A percentile compares a stretch with the other conserved stretches of the same genome.
These are phyloP conservation scores for Mortierella sp. DNA, from an alignment of 371 early-diverging fungal species.

Conservation along the genomic window DNA sequence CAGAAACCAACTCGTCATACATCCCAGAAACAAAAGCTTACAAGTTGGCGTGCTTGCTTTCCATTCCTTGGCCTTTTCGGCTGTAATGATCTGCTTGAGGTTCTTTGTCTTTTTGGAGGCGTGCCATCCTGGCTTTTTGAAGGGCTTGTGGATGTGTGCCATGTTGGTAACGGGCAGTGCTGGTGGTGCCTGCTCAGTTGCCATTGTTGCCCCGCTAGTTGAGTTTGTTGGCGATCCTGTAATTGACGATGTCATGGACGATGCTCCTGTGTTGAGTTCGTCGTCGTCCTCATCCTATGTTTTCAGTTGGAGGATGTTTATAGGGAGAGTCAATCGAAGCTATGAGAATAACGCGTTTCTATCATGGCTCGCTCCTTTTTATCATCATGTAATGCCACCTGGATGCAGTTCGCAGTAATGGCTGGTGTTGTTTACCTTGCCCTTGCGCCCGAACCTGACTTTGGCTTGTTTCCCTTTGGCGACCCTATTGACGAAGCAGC, in stretches of 20 bases:
- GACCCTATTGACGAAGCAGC: constrained; percentile 14
- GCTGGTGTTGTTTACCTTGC: constrained; percentile 8
- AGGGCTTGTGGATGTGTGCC: constrained; percentile 66
- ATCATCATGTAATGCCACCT: background rate
- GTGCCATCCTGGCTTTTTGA: constrained; percentile 77
- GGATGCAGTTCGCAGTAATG: background rate
- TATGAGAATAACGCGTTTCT: background rate
- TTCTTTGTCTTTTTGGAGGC: constrained; percentile 80
- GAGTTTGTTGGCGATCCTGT: constrained; percentile 47
- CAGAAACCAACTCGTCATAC: too few species aligned
- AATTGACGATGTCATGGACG: constrained; percentile 48
- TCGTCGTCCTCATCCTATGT: constrained; percentile 51
- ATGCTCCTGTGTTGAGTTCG: constrained; percentile 39
- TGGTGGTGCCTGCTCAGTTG: constrained; percentile 13
- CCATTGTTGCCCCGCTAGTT: constrained; percentile 23
- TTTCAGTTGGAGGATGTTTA: background rate
- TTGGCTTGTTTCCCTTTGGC: constrained; percentile 33
- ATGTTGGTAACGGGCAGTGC: constrained; percentile 29
- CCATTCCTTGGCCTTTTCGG: constrained; percentile 76
- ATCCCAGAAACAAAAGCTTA: constrained; percentile 28
- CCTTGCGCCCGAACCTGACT: constrained; percentile 51
- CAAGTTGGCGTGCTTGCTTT: constrained; percentile 80
- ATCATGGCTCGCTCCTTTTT: background rate
- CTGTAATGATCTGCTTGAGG: constrained; percentile 82
- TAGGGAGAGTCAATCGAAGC: background rate